Evolutionary conservation across 495 filamentous ascomycete species (phyloP).

Genomic region (Clohesyomyces aquaticus): DNA sequence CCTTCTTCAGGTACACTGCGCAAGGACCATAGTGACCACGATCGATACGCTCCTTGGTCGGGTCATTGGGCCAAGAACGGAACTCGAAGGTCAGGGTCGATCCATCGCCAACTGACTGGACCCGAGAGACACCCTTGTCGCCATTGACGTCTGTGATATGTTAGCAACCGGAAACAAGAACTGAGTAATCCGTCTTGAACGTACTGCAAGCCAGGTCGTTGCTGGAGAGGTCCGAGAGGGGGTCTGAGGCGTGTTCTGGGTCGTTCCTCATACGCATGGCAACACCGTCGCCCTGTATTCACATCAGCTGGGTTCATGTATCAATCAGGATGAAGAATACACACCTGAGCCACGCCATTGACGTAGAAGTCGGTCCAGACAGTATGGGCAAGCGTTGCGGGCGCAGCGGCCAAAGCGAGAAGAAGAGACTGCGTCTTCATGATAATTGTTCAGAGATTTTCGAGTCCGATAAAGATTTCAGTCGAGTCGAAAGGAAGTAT

Average conservation of each 20-base stretch:
- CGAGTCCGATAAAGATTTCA: not conserved
- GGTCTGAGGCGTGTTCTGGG: conserved; percentile 54
- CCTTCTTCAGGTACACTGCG: conserved; percentile 71
- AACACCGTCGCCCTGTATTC: conserved; percentile 66
- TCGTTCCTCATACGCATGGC: conserved; percentile 69
- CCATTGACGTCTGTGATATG: conserved; percentile 58
- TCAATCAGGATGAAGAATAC: not conserved
- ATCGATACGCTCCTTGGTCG: conserved; percentile 61
- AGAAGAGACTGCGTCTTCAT: conserved; percentile 35
- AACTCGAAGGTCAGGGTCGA: conserved; percentile 65
- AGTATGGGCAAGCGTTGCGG: conserved; percentile 60
- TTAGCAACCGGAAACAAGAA: not conserved
- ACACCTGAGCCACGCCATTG: conserved; percentile 53
- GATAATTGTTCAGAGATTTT: not conserved
- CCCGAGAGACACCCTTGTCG: conserved; percentile 58
- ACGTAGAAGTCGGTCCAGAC: conserved; percentile 69
- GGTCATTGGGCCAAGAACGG: conserved; percentile 62
- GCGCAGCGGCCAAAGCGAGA: conserved; percentile 36
- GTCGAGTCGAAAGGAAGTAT: conserved; percentile 24
- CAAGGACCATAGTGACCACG: conserved; percentile 69
- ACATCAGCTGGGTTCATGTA: not conserved
- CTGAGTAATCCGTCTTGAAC: conserved; percentile 20
- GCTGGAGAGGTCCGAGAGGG: conserved; percentile 57
- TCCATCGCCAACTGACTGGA: conserved; percentile 58
- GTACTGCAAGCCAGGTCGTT: conserved; percentile 73